phyloP scores from a whole-genome alignment of 202 grass and related monocot genomes.

The Carex arenaria region DNA sequence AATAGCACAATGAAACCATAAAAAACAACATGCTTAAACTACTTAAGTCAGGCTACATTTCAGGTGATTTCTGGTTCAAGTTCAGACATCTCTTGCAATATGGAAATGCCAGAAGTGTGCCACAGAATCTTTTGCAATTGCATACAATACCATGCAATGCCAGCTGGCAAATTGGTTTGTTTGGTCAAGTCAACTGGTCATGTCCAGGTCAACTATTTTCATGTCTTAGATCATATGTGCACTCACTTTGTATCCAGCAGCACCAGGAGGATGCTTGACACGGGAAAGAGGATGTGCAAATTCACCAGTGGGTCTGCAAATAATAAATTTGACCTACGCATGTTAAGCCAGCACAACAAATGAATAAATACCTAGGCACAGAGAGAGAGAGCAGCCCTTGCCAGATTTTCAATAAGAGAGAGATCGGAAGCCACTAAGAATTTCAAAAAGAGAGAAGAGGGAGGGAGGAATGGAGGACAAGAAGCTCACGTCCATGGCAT shows the following conservation, averaged over 20 bases:
- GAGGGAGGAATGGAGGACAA: not conserved
- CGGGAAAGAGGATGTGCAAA: constrained; percentile 49
- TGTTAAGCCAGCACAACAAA: not conserved
- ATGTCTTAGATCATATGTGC: not conserved
- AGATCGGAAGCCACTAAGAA: too few relatives aligned
- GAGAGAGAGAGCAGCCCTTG: not conserved
- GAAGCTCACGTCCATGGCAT: constrained; percentile 50
- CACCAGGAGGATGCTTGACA: constrained; percentile 28
- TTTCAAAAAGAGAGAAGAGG: not conserved
- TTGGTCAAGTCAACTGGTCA: not conserved
- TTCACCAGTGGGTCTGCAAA: constrained; percentile 38
- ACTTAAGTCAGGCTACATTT: not conserved
- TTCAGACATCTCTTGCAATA: not conserved
- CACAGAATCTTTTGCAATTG: not conserved
- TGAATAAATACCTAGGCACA: too few relatives aligned
- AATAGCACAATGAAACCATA: not conserved
- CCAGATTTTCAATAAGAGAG: too few relatives aligned
- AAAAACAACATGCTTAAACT: not conserved
- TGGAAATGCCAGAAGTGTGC: not conserved
- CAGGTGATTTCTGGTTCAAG: not conserved
- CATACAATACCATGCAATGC: not conserved
- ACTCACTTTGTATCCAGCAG: constrained; percentile 47
- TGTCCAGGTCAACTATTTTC: not conserved
- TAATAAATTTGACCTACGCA: not conserved
- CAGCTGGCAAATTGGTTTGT: not conserved